Base-by-base conservation (phyloP, 2,329 filamentous ascomycete genomes). In the Calonectria fujianensis region DNA sequence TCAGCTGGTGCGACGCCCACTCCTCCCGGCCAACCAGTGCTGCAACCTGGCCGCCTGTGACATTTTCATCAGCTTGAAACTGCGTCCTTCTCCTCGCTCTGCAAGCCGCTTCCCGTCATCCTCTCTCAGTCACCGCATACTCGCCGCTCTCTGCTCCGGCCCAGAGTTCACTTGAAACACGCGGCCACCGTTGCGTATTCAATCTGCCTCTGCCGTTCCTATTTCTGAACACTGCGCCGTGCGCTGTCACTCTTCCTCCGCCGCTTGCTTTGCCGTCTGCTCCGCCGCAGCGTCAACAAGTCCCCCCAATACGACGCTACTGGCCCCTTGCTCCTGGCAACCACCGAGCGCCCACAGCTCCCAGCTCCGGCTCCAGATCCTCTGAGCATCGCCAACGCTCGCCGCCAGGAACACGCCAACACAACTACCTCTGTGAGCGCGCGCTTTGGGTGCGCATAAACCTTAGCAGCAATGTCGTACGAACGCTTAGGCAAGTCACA, bases 401-500 rank as follows among this genome's bases (percentile, higher is more conserved):
- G 41, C 50, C 51, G 52, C 50, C 37, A 48, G 61, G 35, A 51
- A 61, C 31, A 51, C 67, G 52, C 77, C 76, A 72, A 75, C 75
- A 73, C n/a, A 45, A 37, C 37, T 59, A 31, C n/a, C 35, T 59
- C 27, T 7, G 73, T 66, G 67, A 75, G 50, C 72, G 48, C 61
- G 78, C 80, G 74, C 80, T 73, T 72, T 73, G 50, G 73, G 76
- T 79, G 80, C 80, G 80, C 80, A 76, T 75, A 74, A 74, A 77
- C 77, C 68, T 69, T 45, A 76, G 75, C 80, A 69, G 86, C 84
- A 86, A 94, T 94, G 92, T 91, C 92, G 83, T 95, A 95, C 88
- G 94, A 94, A 88, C 92, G 93, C 81, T 85, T 95, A 89, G 92
- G 93, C 91, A 89, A 87, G 91, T 91, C 35, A 63, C 31, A 39